Evolutionary conservation across 177 flowering plant species (phyloP), one percentile per base, ranked within the genome.

Genomic region (Vitis hybrid): DNA sequence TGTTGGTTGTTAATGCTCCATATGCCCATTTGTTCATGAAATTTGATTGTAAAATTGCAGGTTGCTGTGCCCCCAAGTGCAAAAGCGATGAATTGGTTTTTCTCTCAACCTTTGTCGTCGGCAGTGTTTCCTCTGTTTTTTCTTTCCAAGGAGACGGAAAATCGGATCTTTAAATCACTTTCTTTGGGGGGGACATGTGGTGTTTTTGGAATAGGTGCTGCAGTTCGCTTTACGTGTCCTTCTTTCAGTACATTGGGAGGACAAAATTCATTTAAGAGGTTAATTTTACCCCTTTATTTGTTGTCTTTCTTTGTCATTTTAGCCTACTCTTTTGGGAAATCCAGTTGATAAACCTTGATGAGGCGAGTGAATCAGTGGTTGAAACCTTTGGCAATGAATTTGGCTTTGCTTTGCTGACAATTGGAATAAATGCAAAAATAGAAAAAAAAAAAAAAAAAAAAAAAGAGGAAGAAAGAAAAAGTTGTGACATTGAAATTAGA

Each of bases 61-160:
- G 89, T 95, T 76, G 88, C 88, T 55, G 96, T 90, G 66, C 94
- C 98, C 23, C 88, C 98, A 0, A 81, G 91, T 75, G 74, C 92
- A 51, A 95, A 89, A 72, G 89, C 94, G 52, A 79, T 90, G 70
- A 70, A 75, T 66, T 95, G 92, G 94, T 86, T 95, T 74, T 86
- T 82, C 67, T 77, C 76, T 67, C 98, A 89, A 78, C 86, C 90
- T 11, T 80, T 80, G 73, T 76, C 86, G 15, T 82, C 80, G 2
- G 80, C 50, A 18, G 88, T 86, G 57, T 89, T 81, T 81, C 98
- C 98, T 68, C 82, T 82, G 65, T 89, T 95, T 80, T 88, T 84
- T 76, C 76, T 93, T 57, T 90, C 93, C 39, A 86, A 83, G 70
- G 86, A 83, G 59, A 65, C 57, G 10, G 83, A 83, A 13, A 70